These are phyloP conservation scores for Alternaria ventricosa DNA, from an alignment of 2,329 filamentous ascomycete genomes.

Conservation along the genomic window DNA sequence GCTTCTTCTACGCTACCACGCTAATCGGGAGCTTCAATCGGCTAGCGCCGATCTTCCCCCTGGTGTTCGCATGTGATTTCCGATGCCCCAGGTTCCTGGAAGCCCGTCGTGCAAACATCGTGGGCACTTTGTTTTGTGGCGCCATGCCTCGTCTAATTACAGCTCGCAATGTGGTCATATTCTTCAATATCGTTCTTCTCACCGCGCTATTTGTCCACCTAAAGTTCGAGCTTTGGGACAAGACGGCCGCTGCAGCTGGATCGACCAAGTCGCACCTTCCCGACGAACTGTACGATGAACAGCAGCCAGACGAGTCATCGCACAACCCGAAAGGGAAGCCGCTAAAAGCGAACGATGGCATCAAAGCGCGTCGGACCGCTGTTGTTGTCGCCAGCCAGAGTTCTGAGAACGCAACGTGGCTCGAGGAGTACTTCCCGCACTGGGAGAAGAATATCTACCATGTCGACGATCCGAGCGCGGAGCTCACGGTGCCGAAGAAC, in stretches of 20 bases:
- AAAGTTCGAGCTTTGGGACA: constrained; percentile 37
- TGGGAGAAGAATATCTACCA: constrained; percentile 53
- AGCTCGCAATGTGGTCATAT: constrained; percentile 33
- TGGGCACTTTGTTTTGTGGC: constrained; percentile 2
- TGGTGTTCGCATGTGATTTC: background rate
- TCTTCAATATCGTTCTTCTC: constrained; percentile 31
- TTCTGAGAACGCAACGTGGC: constrained; percentile 52
- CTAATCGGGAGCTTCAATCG: background rate
- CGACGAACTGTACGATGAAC: constrained; percentile 22
- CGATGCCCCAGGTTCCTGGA: constrained; percentile 3
- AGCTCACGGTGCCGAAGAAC: constrained; percentile 54
- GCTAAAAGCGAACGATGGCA: constrained; percentile 18
- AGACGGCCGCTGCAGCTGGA: constrained; percentile 11
- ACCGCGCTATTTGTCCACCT: constrained; percentile 38
- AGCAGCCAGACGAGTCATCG: constrained; percentile 8
- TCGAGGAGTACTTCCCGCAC: constrained; percentile 45
- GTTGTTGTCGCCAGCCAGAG: constrained; percentile 49
- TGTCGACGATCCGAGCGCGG: constrained; percentile 49
- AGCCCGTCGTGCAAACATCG: constrained; percentile 4
- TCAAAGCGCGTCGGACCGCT: constrained; percentile 32
- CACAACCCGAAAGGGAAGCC: constrained; percentile 12
- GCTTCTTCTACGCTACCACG: background rate
- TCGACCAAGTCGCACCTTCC: constrained; percentile 17
- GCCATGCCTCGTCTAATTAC: constrained; percentile 40
- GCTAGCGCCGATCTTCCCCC: constrained; percentile 10